These are phyloP conservation scores for Stephania cephalantha DNA, from an alignment of 164 flowering plant species.

Conservation along the genomic window DNA sequence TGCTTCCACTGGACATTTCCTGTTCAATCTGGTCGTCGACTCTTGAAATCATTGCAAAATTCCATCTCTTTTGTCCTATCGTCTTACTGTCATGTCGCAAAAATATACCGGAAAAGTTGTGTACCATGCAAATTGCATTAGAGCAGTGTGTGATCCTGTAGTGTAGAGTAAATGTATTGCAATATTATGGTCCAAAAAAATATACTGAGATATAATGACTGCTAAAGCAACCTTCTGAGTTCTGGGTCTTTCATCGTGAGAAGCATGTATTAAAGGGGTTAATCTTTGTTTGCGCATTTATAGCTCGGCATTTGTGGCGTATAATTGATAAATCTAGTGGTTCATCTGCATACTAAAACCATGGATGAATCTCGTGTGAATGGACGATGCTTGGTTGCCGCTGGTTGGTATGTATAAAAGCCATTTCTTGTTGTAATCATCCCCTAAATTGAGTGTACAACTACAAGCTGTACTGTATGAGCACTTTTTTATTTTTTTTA, in stretches of 20 bases:
- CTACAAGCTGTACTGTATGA: too few species aligned
- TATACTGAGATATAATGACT: neutral
- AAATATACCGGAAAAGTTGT: neutral
- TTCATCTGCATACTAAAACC: neutral
- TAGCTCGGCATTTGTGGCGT: neutral
- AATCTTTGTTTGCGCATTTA: neutral
- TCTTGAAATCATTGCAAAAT: constrained; percentile 10
- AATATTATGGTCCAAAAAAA: neutral
- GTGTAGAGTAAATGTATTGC: neutral
- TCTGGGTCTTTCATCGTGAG: neutral
- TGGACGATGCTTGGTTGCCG: neutral
- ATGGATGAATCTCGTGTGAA: neutral
- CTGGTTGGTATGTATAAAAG: too few species aligned
- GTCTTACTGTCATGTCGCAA: neutral
- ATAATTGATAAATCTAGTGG: neutral
- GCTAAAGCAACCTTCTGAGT: neutral
- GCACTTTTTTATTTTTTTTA: too few species aligned
- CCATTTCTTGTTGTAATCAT: too few species aligned
- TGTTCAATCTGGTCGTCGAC: constrained; percentile 5
- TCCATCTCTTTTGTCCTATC: neutral
- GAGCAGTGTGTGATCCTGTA: neutral
- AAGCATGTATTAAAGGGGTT: neutral
- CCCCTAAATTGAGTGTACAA: too few species aligned
- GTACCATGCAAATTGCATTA: neutral
- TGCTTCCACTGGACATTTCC: constrained; percentile 5